Conservation (phyloP, 768 basidiomycete genomes). For the Boletus vinaceobasis region DNA sequence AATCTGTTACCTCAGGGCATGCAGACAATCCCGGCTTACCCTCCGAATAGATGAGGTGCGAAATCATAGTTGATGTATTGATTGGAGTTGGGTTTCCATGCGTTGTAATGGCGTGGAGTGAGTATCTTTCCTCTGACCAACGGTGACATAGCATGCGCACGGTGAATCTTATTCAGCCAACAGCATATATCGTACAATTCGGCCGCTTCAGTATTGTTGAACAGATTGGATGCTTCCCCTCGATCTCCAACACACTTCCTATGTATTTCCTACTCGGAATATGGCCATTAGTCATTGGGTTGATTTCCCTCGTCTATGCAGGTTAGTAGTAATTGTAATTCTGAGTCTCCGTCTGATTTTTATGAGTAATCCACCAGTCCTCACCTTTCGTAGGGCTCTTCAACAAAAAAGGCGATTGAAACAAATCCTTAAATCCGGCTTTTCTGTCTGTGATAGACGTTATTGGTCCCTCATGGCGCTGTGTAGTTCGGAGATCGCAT, state of each 20-base stretch:
- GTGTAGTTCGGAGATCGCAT: constrained; percentile 37
- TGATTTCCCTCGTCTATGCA: constrained; percentile 22
- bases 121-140: not conserved
- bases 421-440: constrained; percentile 11
- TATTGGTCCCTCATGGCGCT: constrained; percentile 54
- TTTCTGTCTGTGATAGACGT: constrained; percentile 38
- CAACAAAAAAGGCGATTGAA: constrained; percentile 2
- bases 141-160: not conserved
- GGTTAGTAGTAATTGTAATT: constrained; percentile 19
- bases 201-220: constrained; percentile 26
- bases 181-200: constrained; percentile 25
- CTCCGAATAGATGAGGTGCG: constrained; percentile 41
- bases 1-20: not conserved
- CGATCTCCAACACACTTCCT: constrained; percentile 4
- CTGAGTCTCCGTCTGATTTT: not conserved
- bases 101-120: constrained; percentile 31
- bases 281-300: constrained; percentile 18
- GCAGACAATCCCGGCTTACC: not conserved
- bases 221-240: constrained; percentile 25
- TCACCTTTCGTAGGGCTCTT: constrained; percentile 15
- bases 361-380: constrained; percentile 8
- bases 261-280: constrained; percentile 15
- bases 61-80: constrained; percentile 38
- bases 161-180: not conserved
- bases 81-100: constrained; percentile 39